Evolutionary conservation across 371 early-diverging fungal genomes (phyloP).

Genomic region (Apophysomyces variabilis): DNA sequence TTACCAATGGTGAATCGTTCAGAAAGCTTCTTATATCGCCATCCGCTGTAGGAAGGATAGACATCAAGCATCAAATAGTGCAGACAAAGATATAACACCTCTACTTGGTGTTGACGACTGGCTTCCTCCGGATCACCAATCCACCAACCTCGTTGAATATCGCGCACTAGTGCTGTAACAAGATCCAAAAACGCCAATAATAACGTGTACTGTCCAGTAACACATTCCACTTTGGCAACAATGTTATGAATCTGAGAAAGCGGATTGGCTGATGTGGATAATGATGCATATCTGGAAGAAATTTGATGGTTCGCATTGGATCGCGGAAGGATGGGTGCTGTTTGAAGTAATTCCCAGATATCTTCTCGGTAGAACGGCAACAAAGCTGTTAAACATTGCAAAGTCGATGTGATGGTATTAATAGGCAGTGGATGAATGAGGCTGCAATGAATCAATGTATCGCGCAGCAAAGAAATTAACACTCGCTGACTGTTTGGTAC

Average conservation of each 20-base stretch:
- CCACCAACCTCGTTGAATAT: conserved; percentile 50
- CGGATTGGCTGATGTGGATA: conserved; percentile 13
- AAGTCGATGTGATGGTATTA: conserved; percentile 27
- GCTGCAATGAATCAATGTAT: conserved; percentile 27
- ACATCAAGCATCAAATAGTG: conserved; percentile 49
- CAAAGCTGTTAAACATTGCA: conserved; percentile 38
- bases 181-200: conserved; percentile 47
- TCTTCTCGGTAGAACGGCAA: conserved; percentile 34
- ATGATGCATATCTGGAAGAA: conserved; percentile 14
- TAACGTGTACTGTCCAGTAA: conserved; percentile 35
- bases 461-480: conserved; percentile 36
- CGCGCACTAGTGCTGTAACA: conserved; percentile 39
- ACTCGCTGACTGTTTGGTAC: conserved; percentile 15
- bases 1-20: conserved; percentile 47
- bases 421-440: conserved; percentile 21
- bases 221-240: conserved; percentile 39
- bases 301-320: conserved; percentile 22
- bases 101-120: conserved; percentile 28
- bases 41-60: conserved; percentile 43
- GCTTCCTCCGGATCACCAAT: conserved; percentile 2
- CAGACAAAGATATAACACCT: conserved; percentile 35
- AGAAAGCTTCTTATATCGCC: conserved; percentile 48
- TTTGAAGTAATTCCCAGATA: conserved; percentile 40
- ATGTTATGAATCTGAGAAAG: conserved; percentile 36
- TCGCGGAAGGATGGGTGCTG: conserved; percentile 40